Conservation (phyloP, 1,139 yeast genomes). For the Debaryomycetaceae sp. region DNA sequence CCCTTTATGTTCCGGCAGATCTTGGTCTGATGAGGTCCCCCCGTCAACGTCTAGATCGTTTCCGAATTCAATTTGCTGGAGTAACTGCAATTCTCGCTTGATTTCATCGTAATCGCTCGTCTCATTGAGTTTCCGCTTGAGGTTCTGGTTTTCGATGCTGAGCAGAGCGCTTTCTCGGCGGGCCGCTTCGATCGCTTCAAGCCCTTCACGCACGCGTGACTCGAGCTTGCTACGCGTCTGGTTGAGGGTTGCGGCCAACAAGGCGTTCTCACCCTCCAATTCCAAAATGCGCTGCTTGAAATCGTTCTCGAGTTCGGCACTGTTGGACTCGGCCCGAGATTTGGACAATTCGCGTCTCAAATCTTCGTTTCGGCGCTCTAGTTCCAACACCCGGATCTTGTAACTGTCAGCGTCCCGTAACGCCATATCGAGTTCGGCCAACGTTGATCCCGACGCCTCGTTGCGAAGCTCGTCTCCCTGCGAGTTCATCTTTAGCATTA, state of each 20-base stretch:
- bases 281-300: conserved; percentile 36
- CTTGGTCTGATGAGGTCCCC: conserved; percentile 5
- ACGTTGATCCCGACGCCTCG: conserved; percentile 16
- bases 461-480: conserved; percentile 12
- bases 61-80: conserved; percentile 70
- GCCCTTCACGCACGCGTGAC: conserved; percentile 22
- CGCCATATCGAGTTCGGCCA: conserved; percentile 53
- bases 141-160: conserved; percentile 36
- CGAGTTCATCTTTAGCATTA: conserved; percentile 36
- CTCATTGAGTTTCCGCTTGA: conserved; percentile 35
- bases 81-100: conserved; percentile 59
- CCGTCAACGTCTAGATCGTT: conserved; percentile 21
- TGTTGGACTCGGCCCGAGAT: conserved; percentile 34
- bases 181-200: conserved; percentile 20
- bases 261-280: conserved; percentile 57
- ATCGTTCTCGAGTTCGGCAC: conserved; percentile 21
- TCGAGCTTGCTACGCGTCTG: conserved; percentile 29
- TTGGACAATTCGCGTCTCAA: conserved; percentile 54
- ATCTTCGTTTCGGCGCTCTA: conserved; percentile 71
- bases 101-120: conserved; percentile 66
- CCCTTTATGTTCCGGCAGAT: conserved; percentile 3
- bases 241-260: conserved; percentile 54
- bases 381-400: conserved; percentile 55
- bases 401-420: conserved; percentile 67
- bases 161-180: conserved; percentile 39